Evolutionary conservation across 2,329 filamentous ascomycete species (phyloP).

Genomic region (Beauveria sp.): DNA sequence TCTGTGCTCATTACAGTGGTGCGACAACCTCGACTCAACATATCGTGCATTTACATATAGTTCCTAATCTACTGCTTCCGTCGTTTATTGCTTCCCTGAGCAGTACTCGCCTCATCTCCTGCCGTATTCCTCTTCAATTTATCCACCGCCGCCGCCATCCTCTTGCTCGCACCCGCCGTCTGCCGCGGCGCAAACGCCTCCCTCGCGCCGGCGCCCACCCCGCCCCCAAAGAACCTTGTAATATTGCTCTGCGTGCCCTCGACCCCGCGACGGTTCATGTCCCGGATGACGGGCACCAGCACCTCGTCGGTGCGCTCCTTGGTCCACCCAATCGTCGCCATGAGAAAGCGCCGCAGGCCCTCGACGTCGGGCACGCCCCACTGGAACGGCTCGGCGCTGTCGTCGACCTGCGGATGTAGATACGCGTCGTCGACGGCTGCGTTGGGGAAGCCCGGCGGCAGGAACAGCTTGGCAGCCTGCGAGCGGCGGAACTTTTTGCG

Average conservation of each 20-base stretch:
- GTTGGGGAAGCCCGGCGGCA: slow-evolving; percentile 74
- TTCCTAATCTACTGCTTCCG: neutral
- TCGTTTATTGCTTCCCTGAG: neutral
- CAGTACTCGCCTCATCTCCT: neutral
- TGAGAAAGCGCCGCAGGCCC: slow-evolving; percentile 74
- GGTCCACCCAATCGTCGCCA: slow-evolving; percentile 87
- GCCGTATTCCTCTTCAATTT: slow-evolving; percentile 44
- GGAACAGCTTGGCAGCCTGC: slow-evolving; percentile 77
- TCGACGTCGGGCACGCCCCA: slow-evolving; percentile 95
- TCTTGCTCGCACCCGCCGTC: slow-evolving; percentile 55
- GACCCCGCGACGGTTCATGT: slow-evolving; percentile 82
- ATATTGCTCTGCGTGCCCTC: slow-evolving; percentile 97
- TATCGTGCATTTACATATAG: neutral
- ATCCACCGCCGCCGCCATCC: slow-evolving; percentile 68
- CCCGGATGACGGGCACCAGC: slow-evolving; percentile 85
- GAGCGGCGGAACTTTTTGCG: slow-evolving; percentile 77
- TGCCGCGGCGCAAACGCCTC: slow-evolving; percentile 65
- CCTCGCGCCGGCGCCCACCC: slow-evolving; percentile 58
- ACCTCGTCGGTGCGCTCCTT: slow-evolving; percentile 92
- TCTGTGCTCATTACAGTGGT: neutral
- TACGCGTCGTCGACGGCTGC: slow-evolving; percentile 76
- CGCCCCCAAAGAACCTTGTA: slow-evolving; percentile 80
- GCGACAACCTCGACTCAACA: neutral
- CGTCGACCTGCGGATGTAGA: slow-evolving; percentile 77
- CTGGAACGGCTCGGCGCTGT: slow-evolving; percentile 69